Base-by-base conservation (phyloP, 805 yeast species). In the Danielia reshetovae region DNA sequence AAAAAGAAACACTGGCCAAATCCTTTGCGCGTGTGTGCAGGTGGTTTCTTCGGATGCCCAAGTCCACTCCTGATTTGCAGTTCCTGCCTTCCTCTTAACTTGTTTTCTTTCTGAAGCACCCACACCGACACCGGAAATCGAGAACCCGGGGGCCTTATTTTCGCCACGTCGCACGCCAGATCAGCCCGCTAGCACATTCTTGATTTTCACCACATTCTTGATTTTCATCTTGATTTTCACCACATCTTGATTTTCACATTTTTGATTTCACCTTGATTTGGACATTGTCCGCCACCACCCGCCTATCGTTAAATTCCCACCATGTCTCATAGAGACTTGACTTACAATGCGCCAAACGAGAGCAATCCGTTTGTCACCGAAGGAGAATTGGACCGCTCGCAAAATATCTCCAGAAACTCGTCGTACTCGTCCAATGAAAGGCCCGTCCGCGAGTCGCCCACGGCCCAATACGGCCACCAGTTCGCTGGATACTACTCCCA, bases 401-500 rank as follows among this genome's bases (percentile, higher is more conserved):
- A 35, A 18, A 15, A 28, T 16, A 22, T 18, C 10, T 13, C 24
- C 6, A 26, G 28, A 27, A 48, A 48, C 39, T 50, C 54, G 12
- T 49, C 46, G 12, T 28, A 7, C 30, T 17, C 30, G 8, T 28
- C 30, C 11, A 13, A 19, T 7, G 30, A 18, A 8, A 11, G 16
- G 10, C n/a, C n/a, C n/a, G 24, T n/a, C 24, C 26, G 18, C 18
- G 18, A 18, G 24, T 16, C 18, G 13, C 32, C 32, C 14, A 17
- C 14, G 35, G 28, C 27, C 25, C 38, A 11, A 3, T 12, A 32
- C 26, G 27, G 25, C n/a, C 18, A 32, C 14, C 21, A 22, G 27
- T 16, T 16, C 11, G 57, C 61, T 18, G 71, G 70, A 1, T 67
- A 66, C 48, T 68, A 63, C 49, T 55, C 65, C 13, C 62, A 62